Base-by-base conservation (phyloP, 768 basidiomycete species). In the Lentinula sp. region DNA sequence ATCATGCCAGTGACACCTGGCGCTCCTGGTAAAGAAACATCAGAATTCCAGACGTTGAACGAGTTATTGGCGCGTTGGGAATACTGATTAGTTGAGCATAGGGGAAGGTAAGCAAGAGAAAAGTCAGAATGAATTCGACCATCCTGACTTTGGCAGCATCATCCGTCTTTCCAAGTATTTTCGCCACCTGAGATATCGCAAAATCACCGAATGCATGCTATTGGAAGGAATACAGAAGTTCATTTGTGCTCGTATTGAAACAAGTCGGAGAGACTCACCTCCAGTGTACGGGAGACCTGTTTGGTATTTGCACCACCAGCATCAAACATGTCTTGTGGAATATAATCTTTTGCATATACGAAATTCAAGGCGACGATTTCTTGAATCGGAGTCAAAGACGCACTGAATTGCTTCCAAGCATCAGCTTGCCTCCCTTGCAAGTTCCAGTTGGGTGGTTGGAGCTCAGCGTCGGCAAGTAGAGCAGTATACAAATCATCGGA, bases 201-300 rank as follows among this genome's bases (percentile, higher is more conserved):
- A 87, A 87, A 63, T 87, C 86, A 58, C 79, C 79, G 68, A 87
- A 87, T 1, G 85, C 77, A 65, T 87, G 78, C 86, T 87, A 59
- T 23, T 8, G 6, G 31, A 4, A 11, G 21, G 6, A 32, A 42
- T 57, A 48, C 50, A 13, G n/a, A 31, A 18, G 28, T 9, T 31
- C 18, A n/a, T 18, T n/a, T 18, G 18, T 21, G 8, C 8, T 21
- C 4, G 28, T 28, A 4, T 28, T 46, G 18, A 16, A 61, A 18
- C 6, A 49, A 28, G 37, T 42, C 32, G 32, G 39, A 49, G n/a
- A 49, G 28, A 59, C 65, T 21, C 64, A 84, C 84, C 74, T 87
- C 86, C 6, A 86, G 67, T 2, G 85, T 82, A 7, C 86, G 74
- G 2, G 85, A 86, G 7, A 84, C 85, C 65, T 85, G 84, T 67